phyloP scores from a whole-genome alignment of 257 asterid genomes.

The Cinchona pubescens region DNA sequence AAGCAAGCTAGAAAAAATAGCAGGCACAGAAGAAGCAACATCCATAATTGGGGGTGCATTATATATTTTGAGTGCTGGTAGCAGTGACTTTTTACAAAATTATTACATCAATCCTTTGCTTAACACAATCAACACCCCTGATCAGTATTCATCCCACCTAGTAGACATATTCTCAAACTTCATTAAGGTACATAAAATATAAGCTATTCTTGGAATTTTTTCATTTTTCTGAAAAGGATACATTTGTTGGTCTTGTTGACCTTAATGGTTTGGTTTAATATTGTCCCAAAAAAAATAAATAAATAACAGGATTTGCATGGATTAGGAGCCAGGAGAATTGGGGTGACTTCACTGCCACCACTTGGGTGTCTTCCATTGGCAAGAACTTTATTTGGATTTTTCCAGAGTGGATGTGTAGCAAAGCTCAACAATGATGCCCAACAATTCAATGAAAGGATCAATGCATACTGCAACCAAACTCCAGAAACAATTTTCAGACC shows the following conservation, averaged over 20 bases:
- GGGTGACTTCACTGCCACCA: conserved; percentile 93
- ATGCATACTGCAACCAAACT: conserved; percentile 62
- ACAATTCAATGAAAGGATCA: conserved; percentile 67
- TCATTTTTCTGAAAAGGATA: no score
- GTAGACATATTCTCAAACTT: conserved; percentile 51
- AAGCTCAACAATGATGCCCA: conserved; percentile 70
- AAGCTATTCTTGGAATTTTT: not conserved
- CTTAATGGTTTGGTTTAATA: no score
- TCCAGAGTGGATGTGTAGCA: conserved; percentile 68
- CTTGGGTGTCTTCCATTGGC: conserved; percentile 86
- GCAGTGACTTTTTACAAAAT: conserved; percentile 83
- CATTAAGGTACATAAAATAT: conserved; percentile 65
- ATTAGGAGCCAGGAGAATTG: conserved; percentile 81
- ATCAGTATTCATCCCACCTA: conserved; percentile 69
- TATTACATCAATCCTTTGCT: conserved; percentile 75
- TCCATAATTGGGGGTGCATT: conserved; percentile 55
- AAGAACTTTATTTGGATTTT: conserved; percentile 73
- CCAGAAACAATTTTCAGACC: conserved; percentile 59
- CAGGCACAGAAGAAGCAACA: conserved; percentile 54
- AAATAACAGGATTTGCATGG: conserved; percentile 64
- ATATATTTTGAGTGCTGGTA: conserved; percentile 64
- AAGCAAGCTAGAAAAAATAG: conserved; percentile 59
- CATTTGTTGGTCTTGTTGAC: no score
- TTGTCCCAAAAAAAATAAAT: no score
- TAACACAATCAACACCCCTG: conserved; percentile 63